Base-by-base conservation (phyloP, 2,329 filamentous ascomycete species). In the Epichloe festucae region DNA sequence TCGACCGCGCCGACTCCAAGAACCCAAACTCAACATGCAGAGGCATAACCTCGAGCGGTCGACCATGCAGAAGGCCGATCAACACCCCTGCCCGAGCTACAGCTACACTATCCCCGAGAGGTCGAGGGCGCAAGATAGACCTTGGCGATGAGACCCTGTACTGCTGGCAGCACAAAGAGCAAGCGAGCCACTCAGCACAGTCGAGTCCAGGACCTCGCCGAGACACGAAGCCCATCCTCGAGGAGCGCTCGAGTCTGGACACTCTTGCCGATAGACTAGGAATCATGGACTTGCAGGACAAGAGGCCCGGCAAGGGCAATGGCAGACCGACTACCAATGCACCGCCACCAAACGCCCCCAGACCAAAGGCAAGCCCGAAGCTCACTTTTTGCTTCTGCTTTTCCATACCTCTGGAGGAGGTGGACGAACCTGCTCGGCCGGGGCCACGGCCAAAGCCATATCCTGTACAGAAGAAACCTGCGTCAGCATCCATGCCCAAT, bases 131-230 rank as follows among this genome's bases (percentile, higher is more conserved):
- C 21, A 58, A 55, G 5, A 69, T 72, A 51, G 75, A 81, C 54
- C 74, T 77, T 2, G 69, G 72, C 52, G 75, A 79, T 46, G 76
- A 81, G 54, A 73, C 70, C n/a, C 77, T 84, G 48, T 96, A 89
- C 70, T 97, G 91, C 73, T 95, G 87, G 85, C 89, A 96, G 66
- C 93, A 98, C 71, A 90, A 87, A 64, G 88, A 93, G 52, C 93
- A 98, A 67, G 88, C 88, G 52, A 63, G 65, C 58, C 61, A 65
- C 52, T 73, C 74, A 8, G 65, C 73, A 2, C 65, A 65, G 44
- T 73, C 73, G 17, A 75, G 69, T 54, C 70, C 73, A 2, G 72
- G 72, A 2, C 72, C 70, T 4, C 65, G 66, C 42, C 60, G 62
- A 53, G 65, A 64, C 42, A 63, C 71, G 17, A 71, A 76, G 4